Evolutionary conservation across 2,329 filamentous ascomycete genomes (phyloP), one percentile per base, ranked within the genome.

Genomic region (Clathrospora elynae): DNA sequence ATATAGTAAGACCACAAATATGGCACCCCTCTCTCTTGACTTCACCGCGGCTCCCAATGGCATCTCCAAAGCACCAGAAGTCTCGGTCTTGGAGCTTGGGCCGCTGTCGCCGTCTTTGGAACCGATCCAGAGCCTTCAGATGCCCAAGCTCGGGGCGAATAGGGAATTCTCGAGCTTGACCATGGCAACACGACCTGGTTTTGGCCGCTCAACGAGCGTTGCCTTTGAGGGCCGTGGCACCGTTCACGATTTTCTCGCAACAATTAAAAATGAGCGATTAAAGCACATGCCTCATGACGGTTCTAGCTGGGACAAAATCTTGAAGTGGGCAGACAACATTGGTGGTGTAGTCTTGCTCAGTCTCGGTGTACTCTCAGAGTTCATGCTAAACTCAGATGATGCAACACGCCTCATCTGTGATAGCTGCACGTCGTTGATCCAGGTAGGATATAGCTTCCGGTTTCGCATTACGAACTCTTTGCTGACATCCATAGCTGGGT

Each of bases 341-440:
- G 68, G 64, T 5, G 54, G 60, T 5, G 59, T 71, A 23, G 58
- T 73, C 3, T 56, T 60, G 14, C 48, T 55, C 5, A 72, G 64
- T 40, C 51, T 62, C n/a, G 49, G 62, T 3, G 53, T 63, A 19
- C 42, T 70, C 5, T 49, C 55, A 14, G 44, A 61, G 6, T 73
- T 72, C 45, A 56, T 62, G 31, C 42, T 57, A 11, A 59, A 66
- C 23, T 66, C 59, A 35, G 55, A 66, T 14, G 51, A 58, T 23
- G 75, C 73, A 8, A 69, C 73, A 4, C 59, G 64, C 12, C 59
- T 76, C 13, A 71, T 75, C 17, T 75, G 73, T 66, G 72, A 71
- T 22, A 67, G 70, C 17, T 71, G 63, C 39, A 62, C 68, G 4
- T 53, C 71, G 12, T 59, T 77, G 9, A 53, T 78, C n/a, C 70